Percentiles rank a stretch among this genome's conserved stretches.
Evolutionary conservation across 345 rosid species (phyloP).

Genomic region (Dimocarpus longan): DNA sequence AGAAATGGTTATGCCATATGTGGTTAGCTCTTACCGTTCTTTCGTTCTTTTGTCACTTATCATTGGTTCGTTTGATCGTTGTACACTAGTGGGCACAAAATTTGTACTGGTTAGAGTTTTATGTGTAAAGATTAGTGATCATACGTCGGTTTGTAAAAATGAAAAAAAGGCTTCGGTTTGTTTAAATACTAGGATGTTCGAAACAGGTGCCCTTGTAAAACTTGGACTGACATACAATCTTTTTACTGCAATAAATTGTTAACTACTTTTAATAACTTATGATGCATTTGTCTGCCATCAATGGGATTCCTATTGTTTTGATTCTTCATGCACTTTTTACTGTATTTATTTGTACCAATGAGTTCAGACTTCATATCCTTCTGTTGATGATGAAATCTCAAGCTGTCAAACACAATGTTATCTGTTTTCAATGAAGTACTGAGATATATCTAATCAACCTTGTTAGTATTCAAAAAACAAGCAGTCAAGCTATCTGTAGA

Average conservation of each 20-base stretch:
- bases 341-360: neutral
- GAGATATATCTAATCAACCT: neutral
- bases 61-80: neutral
- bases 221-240: conserved; percentile 1
- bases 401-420: neutral
- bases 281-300: neutral
- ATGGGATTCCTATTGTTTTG: no score
- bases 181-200: conserved; percentile 11
- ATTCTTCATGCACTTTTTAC: neutral
- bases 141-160: conserved; percentile 1
- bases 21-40: neutral
- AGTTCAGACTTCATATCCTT: neutral
- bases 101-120: conserved; percentile 1
- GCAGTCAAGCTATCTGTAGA: no score
- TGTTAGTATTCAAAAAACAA: no score
- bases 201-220: conserved; percentile 14
- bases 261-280: neutral
- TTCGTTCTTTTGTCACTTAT: neutral
- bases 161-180: neutral
- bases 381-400: neutral
- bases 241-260: neutral
- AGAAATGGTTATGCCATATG: neutral
- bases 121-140: no score
- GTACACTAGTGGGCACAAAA: conserved; percentile 1
- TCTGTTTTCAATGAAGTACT: neutral